These are phyloP conservation scores for Nelumbo lutea DNA, from an alignment of 164 flowering plant species.

Conservation along the genomic window DNA sequence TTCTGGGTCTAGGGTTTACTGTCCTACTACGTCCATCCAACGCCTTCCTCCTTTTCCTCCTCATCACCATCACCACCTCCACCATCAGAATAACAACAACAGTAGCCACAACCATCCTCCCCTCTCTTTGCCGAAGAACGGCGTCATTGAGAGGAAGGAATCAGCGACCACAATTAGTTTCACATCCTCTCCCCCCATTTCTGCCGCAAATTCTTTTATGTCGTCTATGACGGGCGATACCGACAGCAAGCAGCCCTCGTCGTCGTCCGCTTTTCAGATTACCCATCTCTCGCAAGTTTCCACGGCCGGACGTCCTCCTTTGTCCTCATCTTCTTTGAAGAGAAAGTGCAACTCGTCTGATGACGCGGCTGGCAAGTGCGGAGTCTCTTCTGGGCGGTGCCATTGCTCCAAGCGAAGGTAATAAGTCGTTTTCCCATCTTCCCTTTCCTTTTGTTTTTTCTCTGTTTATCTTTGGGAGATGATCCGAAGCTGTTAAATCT, in stretches of 20 bases:
- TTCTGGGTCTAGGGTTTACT: slow-evolving; percentile 30
- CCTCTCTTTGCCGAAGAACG: slow-evolving; percentile 6
- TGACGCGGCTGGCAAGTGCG: slow-evolving; percentile 47
- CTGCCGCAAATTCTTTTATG: slow-evolving; percentile 41
- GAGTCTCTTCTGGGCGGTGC: slow-evolving; percentile 55
- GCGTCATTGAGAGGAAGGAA: slow-evolving; percentile 24
- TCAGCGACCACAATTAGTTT: slow-evolving; percentile 40
- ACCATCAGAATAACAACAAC: neutral
- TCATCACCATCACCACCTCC: slow-evolving; percentile 8
- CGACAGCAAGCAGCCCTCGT: slow-evolving; percentile 36
- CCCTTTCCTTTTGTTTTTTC: neutral
- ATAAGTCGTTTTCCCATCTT: neutral
- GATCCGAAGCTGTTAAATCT: neutral
- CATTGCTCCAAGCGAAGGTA: slow-evolving; percentile 91
- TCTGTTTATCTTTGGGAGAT: neutral
- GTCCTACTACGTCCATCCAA: slow-evolving; percentile 66
- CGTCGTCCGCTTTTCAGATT: slow-evolving; percentile 46
- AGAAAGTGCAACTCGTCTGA: slow-evolving; percentile 64
- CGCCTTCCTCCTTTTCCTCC: slow-evolving; percentile 44
- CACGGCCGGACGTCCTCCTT: slow-evolving; percentile 50
- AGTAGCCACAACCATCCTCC: neutral
- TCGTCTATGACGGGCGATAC: slow-evolving; percentile 64
- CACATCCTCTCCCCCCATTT: slow-evolving; percentile 36
- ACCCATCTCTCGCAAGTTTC: slow-evolving; percentile 45
- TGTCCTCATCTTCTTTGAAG: slow-evolving; percentile 53